Evolutionary conservation across 1,139 yeast species (phyloP).

Genomic region (Kodamaea fungicola): DNA sequence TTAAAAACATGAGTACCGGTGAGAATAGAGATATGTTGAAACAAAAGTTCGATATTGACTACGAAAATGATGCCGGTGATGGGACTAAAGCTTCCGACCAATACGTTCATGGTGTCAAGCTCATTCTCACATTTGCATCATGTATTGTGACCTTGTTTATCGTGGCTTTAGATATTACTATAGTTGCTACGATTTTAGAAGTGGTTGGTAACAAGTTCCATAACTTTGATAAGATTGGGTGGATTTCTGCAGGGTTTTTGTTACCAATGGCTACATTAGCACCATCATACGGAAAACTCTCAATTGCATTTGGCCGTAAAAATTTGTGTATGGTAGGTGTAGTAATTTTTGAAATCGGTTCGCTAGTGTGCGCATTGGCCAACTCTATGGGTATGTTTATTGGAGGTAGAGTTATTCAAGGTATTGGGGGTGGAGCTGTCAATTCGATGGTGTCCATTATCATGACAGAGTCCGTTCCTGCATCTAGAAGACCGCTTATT

Average conservation of each 20-base stretch:
- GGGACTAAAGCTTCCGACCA: slow-evolving; percentile 52
- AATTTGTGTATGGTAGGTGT: slow-evolving; percentile 47
- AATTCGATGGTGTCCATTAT: slow-evolving; percentile 18
- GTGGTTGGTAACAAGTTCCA: slow-evolving; percentile 53
- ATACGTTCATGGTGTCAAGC: slow-evolving; percentile 39
- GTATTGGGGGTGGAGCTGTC: slow-evolving; percentile 18
- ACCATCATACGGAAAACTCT: slow-evolving; percentile 59
- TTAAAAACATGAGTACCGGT: too few relatives aligned
- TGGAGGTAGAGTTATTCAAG: slow-evolving; percentile 22
- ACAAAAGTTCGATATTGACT: slow-evolving; percentile 6
- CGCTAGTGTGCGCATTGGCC: slow-evolving; percentile 39
- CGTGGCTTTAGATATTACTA: slow-evolving; percentile 67
- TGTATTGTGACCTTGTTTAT: slow-evolving; percentile 52
- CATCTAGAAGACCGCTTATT: slow-evolving; percentile 15
- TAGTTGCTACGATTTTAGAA: slow-evolving; percentile 56
- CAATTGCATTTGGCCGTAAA: slow-evolving; percentile 62
- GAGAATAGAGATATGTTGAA: too few relatives aligned
- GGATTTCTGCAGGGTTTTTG: slow-evolving; percentile 61
- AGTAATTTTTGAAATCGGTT: slow-evolving; percentile 58
- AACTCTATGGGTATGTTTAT: slow-evolving; percentile 21
- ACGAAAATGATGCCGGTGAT: slow-evolving; percentile 54
- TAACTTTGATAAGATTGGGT: slow-evolving; percentile 54
- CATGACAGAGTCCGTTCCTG: slow-evolving; percentile 20
- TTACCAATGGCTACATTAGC: slow-evolving; percentile 58
- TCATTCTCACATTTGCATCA: slow-evolving; percentile 39